phyloP scores from a whole-genome alignment of 768 basidiomycete species.

The Sporobolomyces roseus region DNA sequence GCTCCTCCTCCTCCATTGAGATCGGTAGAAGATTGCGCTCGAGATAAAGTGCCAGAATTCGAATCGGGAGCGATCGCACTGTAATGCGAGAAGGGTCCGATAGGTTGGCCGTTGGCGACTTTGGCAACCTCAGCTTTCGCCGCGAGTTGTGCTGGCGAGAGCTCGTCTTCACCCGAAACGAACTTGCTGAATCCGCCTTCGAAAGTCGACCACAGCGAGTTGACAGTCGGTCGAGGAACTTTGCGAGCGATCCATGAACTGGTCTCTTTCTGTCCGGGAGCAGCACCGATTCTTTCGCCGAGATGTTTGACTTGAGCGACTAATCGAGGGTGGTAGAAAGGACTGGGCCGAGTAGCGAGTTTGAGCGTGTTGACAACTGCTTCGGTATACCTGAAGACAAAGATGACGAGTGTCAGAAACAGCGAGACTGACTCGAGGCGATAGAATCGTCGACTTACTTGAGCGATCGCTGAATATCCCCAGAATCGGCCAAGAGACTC shows the following conservation, averaged over 20 bases:
- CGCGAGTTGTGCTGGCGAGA: conserved; percentile 39
- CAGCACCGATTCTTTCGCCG: conserved; percentile 62
- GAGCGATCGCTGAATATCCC: conserved; percentile 69
- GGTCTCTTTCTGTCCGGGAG: conserved; percentile 59
- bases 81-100: conserved; percentile 86
- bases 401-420: too few species aligned
- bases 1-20: background rate
- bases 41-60: conserved; percentile 43
- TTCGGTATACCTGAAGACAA: conserved; percentile 77
- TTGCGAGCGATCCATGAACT: conserved; percentile 84
- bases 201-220: conserved; percentile 85
- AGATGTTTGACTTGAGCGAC: conserved; percentile 72
- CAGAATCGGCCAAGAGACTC: conserved; percentile 69
- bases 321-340: conserved; percentile 64
- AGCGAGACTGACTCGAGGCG: too few species aligned
- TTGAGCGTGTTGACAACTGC: conserved; percentile 62
- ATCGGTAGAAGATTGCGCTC: conserved; percentile 41
- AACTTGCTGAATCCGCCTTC: conserved; percentile 89
- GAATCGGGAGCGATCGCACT: conserved; percentile 74
- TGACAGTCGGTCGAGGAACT: conserved; percentile 82
- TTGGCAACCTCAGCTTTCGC: conserved; percentile 40
- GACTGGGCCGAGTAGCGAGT: conserved; percentile 55
- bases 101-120: conserved; percentile 48
- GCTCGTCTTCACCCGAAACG: conserved; percentile 83
- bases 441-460: conserved; percentile 59